Percentiles rank a stretch among this genome's conserved stretches.
These are phyloP conservation scores for Amoebophrya sp. DNA, from an alignment of 169 alveolate genomes.

Conservation along the genomic window DNA sequence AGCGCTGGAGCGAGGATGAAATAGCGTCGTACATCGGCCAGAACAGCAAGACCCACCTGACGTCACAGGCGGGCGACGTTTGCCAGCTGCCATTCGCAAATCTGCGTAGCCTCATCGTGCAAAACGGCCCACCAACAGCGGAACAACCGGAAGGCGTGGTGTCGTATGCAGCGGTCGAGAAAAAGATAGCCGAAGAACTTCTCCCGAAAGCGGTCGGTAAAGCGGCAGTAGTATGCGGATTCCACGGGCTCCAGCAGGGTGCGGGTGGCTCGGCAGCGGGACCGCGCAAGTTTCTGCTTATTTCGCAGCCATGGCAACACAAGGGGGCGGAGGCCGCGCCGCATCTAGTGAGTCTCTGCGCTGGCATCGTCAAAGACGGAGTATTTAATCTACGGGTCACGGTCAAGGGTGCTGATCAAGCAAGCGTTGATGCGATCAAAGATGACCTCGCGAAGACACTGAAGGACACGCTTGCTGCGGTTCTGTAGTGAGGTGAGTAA, in stretches of 20 bases:
- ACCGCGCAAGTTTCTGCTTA: background rate
- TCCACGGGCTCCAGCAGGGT: background rate
- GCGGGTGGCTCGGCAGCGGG: background rate
- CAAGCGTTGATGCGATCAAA: background rate
- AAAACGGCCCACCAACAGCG: background rate
- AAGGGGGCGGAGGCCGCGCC: background rate
- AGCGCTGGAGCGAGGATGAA: background rate
- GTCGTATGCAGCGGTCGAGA: no score
- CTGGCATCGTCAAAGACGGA: background rate
- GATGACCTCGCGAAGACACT: background rate
- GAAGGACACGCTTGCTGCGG: background rate
- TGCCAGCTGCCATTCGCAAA: background rate
- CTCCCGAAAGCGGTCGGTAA: background rate
- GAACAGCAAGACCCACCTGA: background rate
- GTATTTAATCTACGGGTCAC: background rate
- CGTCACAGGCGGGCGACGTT: background rate
- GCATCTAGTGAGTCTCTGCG: background rate
- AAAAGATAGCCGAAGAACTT: background rate
- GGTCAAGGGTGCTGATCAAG: background rate
- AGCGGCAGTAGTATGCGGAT: background rate
- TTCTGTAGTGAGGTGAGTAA: no score
- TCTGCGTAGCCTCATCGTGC: no score
- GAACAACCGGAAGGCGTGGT: no score
- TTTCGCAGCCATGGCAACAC: background rate
- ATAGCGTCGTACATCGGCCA: background rate